Evolutionary conservation across 176 grass and related monocot species (phyloP), one percentile per base, ranked within the genome.

Genomic region (Ananas comosus): DNA sequence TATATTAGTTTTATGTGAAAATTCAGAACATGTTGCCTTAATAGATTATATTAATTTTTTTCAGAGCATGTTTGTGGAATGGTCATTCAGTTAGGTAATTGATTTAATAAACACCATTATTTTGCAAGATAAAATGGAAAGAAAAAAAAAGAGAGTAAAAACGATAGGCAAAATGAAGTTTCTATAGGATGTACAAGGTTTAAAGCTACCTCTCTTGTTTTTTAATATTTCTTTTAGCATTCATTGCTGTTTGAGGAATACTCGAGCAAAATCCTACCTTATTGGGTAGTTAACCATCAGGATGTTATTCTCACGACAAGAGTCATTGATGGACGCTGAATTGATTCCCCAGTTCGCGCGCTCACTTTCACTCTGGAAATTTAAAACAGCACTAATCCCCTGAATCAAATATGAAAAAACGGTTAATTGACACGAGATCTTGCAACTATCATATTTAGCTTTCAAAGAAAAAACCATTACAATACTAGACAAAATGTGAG

Each of bases 291-390:
- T 92, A 72, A 97, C 77, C 93, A 97, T 97, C 76, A 97, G 73
- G 65, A 97, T 85, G 67, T 90, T 85, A 56, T 87, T 81, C 64
- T 87, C 76, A 9, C 77, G 66, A 74, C 86, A 97, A 72, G 86
- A 82, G 72, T 87, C 70, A 53, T 87, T 97, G 64, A 97, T 92
- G 70, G 74, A 86, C 28, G 81, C 83, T 17, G 93, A 97, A 83
- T 97, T 85, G 70, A 96, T 91, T 77, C 88, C 92, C 92, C 92
- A 97, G 65, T 92, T 92, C 23, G 66, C 52, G 33, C 88, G 86
- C 72, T 97, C 93, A 71, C 88, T 92, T 78, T 96, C 93, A 76
- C 93, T 92, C 78, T 96, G 93, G 74, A 90, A 92, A 83, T 92
- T 96, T 53, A 96, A 73, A 80, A 96, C 84, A 90, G 84, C 89